Percentiles rank a stretch among this genome's conserved stretches.
phyloP scores from a whole-genome alignment of 257 asterid species.

The Verbascum thapsus region DNA sequence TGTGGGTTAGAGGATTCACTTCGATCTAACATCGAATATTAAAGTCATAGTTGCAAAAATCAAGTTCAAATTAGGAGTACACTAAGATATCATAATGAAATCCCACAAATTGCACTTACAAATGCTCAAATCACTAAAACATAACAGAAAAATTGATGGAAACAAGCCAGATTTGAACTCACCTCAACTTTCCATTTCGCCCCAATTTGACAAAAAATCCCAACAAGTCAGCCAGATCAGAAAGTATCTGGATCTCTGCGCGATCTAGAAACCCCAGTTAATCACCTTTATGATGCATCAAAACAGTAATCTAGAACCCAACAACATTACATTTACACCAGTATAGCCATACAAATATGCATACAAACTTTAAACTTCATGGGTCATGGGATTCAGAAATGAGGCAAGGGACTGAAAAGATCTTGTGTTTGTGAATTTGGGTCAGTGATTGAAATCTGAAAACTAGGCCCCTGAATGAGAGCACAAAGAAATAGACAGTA shows the following conservation, averaged over 20 bases:
- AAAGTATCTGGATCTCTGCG: constrained; percentile 62
- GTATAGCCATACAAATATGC: constrained; percentile 24
- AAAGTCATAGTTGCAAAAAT: constrained; percentile 13
- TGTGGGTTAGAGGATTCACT: no score
- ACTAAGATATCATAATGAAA: constrained; percentile 16
- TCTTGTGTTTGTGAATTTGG: constrained; percentile 42
- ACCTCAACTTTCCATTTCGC: constrained; percentile 41
- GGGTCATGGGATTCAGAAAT: constrained; percentile 19
- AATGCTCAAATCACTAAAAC: constrained; percentile 21
- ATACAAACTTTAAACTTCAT: constrained; percentile 13
- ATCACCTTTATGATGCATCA: constrained; percentile 39
- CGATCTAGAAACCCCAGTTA: constrained; percentile 67
- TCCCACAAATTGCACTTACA: constrained; percentile 27
- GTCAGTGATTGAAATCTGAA: constrained; percentile 52
- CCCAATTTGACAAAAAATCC: constrained; percentile 27
- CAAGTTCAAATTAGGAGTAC: constrained; percentile 20
- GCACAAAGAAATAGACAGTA: constrained; percentile 8
- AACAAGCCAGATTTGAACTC: constrained; percentile 38
- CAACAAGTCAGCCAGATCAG: constrained; percentile 48
- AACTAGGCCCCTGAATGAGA: constrained; percentile 34
- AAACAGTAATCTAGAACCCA: constrained; percentile 27
- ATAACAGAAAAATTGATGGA: not conserved
- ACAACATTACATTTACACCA: constrained; percentile 13
- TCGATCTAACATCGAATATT: constrained; percentile 6
- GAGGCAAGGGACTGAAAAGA: constrained; percentile 30